Base-by-base conservation (phyloP, 23 red algal genomes). In the Gracilaria domingensis region DNA sequence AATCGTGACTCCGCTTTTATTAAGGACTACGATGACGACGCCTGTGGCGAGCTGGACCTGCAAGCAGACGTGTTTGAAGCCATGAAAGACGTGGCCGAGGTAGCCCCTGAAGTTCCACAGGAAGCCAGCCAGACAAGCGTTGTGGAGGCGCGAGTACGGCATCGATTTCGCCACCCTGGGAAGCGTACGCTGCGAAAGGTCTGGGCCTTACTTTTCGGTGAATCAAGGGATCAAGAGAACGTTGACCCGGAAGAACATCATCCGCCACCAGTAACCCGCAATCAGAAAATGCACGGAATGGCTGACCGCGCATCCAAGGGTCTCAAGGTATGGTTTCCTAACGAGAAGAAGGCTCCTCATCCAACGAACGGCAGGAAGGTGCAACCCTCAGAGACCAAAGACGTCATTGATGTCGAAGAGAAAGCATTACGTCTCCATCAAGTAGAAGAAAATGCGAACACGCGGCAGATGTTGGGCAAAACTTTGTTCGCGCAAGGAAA, bases 21-120 rank as follows among this genome's bases (percentile, higher is more conserved):
- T 11, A 67, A 78, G 57, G 91, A 94, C 51, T 94, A 94, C 44
- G 91, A 86, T 35, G 91, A 94, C 74, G 91, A 94, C 61, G 45
- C 69, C 8, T 85, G 61, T 32, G 91, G 70, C 21, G 83, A 81
- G 12, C 55, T 86, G 18, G 91, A 94, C 91, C 50, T 94, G 32
- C 91, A 94, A 58, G 81, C 81, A 47, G 91, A 94, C 59, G 91
- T 94, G 58, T 94, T 86, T 67, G 91, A 94, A 69, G 91, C 91
- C 53, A 94, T 94, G 47, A 86, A 94, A 35, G 72, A 87, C 32
- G 80, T 84, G 3, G 81, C 80, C 9, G 91, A 94, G 75, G 29
- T 38, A 28, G 34, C 25, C 21, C 75, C 76, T 5, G 36, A 66
- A 16, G 11, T 33, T 1, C 81, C 12, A 14, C 45, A 50, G 18